Percentiles rank a stretch among this genome's conserved stretches.
Conservation (phyloP, 148 eudicot genomes). For the Chenopodium quinoa region DNA sequence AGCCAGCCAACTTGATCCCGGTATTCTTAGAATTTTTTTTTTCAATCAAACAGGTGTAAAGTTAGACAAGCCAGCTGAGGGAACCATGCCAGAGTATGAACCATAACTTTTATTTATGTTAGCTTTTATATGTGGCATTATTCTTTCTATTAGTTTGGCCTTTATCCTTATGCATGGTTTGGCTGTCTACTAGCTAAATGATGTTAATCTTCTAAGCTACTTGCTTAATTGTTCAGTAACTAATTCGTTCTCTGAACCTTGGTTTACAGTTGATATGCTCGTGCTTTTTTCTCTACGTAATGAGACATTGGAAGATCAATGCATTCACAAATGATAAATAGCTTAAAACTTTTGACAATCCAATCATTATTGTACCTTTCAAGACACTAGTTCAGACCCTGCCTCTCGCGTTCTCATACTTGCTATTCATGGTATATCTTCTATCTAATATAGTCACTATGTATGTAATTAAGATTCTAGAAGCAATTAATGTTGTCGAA, state of each 20-base stretch:
- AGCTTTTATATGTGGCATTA: not conserved
- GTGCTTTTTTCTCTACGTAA: slow-evolving; percentile 48
- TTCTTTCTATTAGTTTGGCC: not conserved
- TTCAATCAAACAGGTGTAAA: no score
- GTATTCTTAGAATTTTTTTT: no score
- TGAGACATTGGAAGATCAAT: slow-evolving; percentile 52
- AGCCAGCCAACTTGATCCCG: no score
- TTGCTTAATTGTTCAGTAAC: not conserved
- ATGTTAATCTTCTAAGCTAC: not conserved
- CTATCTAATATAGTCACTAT: not conserved
- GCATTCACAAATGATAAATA: slow-evolving; percentile 45
- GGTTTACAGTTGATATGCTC: slow-evolving; percentile 56
- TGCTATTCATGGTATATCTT: slow-evolving; percentile 66
- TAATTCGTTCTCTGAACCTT: not conserved
- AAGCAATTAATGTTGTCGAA: not conserved
- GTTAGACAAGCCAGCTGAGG: no score
- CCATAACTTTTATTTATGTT: no score
- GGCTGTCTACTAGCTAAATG: not conserved
- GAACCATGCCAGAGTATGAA: no score
- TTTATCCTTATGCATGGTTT: not conserved
- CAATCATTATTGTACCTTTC: slow-evolving; percentile 45
- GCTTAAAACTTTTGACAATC: slow-evolving; percentile 14
- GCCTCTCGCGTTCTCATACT: slow-evolving; percentile 63
- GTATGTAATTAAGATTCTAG: not conserved
- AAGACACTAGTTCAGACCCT: slow-evolving; percentile 50